Base-by-base conservation (phyloP, 2,329 filamentous ascomycete species). In the Trichoderma citrinoviride region DNA sequence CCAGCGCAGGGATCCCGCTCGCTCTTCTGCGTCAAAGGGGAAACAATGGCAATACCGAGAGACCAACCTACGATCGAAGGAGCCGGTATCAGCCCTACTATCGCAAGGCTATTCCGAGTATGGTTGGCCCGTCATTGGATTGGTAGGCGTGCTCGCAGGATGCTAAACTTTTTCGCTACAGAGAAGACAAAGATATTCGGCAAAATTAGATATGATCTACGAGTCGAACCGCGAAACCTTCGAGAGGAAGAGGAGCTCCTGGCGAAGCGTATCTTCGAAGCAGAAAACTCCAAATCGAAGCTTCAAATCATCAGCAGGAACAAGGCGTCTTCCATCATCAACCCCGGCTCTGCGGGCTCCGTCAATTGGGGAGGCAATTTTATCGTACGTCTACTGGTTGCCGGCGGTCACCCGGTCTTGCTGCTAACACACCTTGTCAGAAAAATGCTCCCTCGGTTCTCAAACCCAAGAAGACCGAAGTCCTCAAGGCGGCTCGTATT, bases 401-500 rank as follows among this genome's bases (percentile, higher is more conserved):
- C 23, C 23, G 3, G 4, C 21, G 21, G 14, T 15, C 43, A 66
- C 67, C 57, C 15, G 21, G 7, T 27, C 12, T 27, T 64, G 53
- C 56, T 41, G 55, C 60, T 62, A 46, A 62, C 40, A n/a, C 3
- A 5, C 5, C n/a, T n/a, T 7, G 4, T 46, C 67, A 88, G 85
- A 87, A 87, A 83, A 80, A 78, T 15, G 77, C 79, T 14, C 72
- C 78, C n/a, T 76, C 78, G 52, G 73, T 79, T 57, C 76, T 79
- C 71, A 85, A 87, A 75, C 79, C 83, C 67, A 83, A 89, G 77
- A 88, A 86, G 78, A 80, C 85, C 75, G 89, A 91, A 71, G 89
- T 92, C 78, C 72, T 79, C 76, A 97, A 98, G 81, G 90, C 91
- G 29, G 90, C 92, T 40, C 93, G 95, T 78, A 93, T 98, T 78